A percentile compares a stretch with the other conserved stretches of the same genome.
Evolutionary conservation across 2,329 filamentous ascomycete genomes (phyloP).

Genomic region (Diaporthe nobilis): DNA sequence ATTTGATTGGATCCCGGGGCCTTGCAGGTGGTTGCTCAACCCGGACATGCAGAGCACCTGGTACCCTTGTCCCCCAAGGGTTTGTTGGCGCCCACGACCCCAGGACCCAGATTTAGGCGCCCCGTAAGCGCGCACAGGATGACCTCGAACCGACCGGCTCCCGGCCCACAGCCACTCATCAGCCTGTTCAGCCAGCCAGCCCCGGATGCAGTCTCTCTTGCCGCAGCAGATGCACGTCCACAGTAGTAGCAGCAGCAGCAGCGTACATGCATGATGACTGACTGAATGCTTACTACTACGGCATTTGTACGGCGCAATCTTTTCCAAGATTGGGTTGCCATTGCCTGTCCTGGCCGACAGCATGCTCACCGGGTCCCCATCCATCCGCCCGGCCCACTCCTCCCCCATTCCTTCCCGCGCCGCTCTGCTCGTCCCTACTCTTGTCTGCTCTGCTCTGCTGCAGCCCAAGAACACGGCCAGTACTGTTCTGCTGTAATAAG

Average conservation of each 20-base stretch:
- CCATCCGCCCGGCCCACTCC: constrained; percentile 30
- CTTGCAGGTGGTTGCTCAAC: not conserved
- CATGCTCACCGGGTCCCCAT: constrained; percentile 24
- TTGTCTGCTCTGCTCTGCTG: not conserved
- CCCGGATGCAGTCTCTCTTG: not conserved
- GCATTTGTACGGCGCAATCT: constrained; percentile 1
- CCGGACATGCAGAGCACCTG: not conserved
- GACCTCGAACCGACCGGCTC: constrained; percentile 16
- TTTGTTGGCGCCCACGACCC: constrained; percentile 30
- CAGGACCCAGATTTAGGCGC: constrained; percentile 34
- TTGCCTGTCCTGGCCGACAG: constrained; percentile 17
- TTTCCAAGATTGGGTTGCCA: constrained; percentile 7
- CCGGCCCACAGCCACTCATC: constrained; percentile 35
- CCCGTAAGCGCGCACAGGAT: constrained; percentile 37
- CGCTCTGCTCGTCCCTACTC: not conserved
- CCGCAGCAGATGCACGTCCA: constrained; percentile 21
- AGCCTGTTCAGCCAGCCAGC: constrained; percentile 4
- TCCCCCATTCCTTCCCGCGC: constrained; percentile 19
- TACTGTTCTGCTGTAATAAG: not conserved
- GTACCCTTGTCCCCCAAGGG: not conserved
- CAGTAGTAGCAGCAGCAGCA: not conserved
- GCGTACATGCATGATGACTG: not conserved
- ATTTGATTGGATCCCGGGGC: constrained; percentile 8
- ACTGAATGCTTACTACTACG: not conserved
- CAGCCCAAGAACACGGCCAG: constrained; percentile 3